A percentile compares a stretch with the other conserved stretches of the same genome.
These are phyloP conservation scores for Globisporangium nagaii DNA, from an alignment of 352 stramenopile species.

Conservation along the genomic window DNA sequence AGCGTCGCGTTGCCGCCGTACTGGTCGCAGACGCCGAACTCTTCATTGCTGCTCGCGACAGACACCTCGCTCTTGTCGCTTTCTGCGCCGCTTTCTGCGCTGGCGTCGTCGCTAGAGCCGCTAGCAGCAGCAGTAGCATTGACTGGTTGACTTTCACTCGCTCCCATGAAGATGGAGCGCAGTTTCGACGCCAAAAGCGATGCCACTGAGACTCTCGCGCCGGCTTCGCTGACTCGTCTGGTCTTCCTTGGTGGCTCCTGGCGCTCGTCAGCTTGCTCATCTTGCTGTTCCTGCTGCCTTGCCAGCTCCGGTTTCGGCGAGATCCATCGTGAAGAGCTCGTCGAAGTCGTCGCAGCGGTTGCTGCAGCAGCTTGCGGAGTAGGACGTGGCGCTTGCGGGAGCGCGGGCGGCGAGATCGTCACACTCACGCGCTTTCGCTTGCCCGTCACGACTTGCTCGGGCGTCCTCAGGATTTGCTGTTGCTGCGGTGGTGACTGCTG, in stretches of 20 bases:
- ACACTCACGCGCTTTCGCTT: slow-evolving; percentile 9
- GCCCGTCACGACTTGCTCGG: not conserved
- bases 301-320: slow-evolving; percentile 7
- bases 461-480: not conserved
- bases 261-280: not conserved
- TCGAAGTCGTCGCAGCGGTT: not conserved
- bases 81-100: not conserved
- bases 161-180: slow-evolving; percentile 1
- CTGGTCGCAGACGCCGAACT: not conserved
- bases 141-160: not conserved
- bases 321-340: slow-evolving; percentile 3
- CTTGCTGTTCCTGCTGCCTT: not conserved
- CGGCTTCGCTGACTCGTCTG: slow-evolving; percentile 1
- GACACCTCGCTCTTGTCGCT: not conserved
- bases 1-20: slow-evolving; percentile 7
- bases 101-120: not conserved
- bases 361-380: not conserved
- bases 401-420: slow-evolving; percentile 9
- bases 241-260: slow-evolving; percentile 12
- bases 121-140: too few relatives aligned
- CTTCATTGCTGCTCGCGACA: not conserved
- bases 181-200: not conserved
- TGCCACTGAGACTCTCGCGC: not conserved
- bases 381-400: not conserved
- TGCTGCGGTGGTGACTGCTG: not conserved